Evolutionary conservation across 352 stramenopile species (phyloP).

Genomic region (Globisporangium sylvaticum): DNA sequence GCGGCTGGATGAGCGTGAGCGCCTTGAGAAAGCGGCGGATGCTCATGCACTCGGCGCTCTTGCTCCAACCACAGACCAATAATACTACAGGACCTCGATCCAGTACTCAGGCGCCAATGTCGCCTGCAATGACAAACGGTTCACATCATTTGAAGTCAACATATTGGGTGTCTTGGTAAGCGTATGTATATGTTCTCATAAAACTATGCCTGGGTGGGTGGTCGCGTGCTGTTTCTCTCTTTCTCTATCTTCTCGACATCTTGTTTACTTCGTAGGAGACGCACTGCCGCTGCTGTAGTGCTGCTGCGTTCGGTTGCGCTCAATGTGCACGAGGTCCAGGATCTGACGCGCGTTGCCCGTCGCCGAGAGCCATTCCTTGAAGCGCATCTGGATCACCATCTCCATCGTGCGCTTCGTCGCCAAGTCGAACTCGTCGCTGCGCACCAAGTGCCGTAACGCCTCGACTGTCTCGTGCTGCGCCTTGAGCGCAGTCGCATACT

Average conservation of each 20-base stretch:
- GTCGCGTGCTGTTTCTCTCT: neutral
- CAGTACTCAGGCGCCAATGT: too few relatives aligned
- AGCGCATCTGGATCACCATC: slow-evolving; percentile 74
- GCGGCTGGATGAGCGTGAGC: slow-evolving; percentile 76
- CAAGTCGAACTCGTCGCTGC: slow-evolving; percentile 79
- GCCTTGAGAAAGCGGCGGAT: slow-evolving; percentile 81
- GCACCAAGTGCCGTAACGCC: slow-evolving; percentile 60
- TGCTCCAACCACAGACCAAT: neutral
- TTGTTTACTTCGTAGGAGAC: slow-evolving; percentile 16
- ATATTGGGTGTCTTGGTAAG: neutral
- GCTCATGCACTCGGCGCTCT: slow-evolving; percentile 54
- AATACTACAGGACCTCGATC: too few relatives aligned
- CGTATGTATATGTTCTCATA: neutral
- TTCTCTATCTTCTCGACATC: neutral
- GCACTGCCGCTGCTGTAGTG: neutral
- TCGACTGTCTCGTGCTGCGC: slow-evolving; percentile 77
- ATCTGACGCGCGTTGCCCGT: slow-evolving; percentile 87
- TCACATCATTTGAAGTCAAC: too few relatives aligned
- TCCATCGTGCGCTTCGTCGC: slow-evolving; percentile 78
- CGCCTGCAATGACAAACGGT: too few relatives aligned
- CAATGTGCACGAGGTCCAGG: slow-evolving; percentile 84
- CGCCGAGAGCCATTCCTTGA: slow-evolving; percentile 86
- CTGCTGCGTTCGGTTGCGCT: slow-evolving; percentile 30
- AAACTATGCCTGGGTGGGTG: neutral
- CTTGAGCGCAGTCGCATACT: slow-evolving; percentile 63